These are phyloP conservation scores for Petasospora fabianii DNA, from an alignment of 1,139 yeast genomes.

Conservation along the genomic window DNA sequence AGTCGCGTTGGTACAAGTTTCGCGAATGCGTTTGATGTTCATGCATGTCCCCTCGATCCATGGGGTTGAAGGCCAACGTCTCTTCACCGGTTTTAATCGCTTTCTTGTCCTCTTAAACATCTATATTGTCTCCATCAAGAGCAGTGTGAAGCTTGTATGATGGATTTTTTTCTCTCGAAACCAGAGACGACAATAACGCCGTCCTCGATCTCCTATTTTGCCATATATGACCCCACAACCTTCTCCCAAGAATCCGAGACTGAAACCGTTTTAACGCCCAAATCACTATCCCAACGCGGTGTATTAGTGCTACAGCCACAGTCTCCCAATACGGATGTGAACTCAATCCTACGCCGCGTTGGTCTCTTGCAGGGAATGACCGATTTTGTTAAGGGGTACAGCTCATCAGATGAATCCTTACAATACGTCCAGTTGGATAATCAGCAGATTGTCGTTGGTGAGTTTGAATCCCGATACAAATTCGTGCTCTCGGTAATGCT, in stretches of 20 bases:
- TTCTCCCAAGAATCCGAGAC: constrained; percentile 7
- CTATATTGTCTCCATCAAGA: too few species aligned
- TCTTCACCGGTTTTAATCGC: too few species aligned
- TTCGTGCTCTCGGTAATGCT: constrained; percentile 14
- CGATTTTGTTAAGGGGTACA: constrained; percentile 27
- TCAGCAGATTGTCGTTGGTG: constrained; percentile 24
- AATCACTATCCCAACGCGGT: constrained; percentile 3
- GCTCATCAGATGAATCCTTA: constrained; percentile 16
- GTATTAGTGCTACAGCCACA: constrained; percentile 12
- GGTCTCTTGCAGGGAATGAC: constrained; percentile 38
- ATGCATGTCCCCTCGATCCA: too few species aligned
- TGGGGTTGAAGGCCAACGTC: too few species aligned
- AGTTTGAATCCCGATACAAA: constrained; percentile 25
- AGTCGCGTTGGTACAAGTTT: too few species aligned
- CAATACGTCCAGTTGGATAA: constrained; percentile 29
- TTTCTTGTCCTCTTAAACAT: too few species aligned
- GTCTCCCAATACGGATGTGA: constrained; percentile 3
- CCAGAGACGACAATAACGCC: constrained; percentile 15
- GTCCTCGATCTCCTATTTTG: constrained; percentile 13
- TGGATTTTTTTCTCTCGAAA: constrained; percentile 26
- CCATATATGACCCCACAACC: constrained; percentile 21
- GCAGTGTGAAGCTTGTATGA: too few species aligned
- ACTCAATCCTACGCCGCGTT: constrained; percentile 24
- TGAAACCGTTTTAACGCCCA: not conserved
- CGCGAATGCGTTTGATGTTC: too few species aligned